Base-by-base conservation (phyloP, 805 yeast genomes). In the Metschnikowia corniflorae region DNA sequence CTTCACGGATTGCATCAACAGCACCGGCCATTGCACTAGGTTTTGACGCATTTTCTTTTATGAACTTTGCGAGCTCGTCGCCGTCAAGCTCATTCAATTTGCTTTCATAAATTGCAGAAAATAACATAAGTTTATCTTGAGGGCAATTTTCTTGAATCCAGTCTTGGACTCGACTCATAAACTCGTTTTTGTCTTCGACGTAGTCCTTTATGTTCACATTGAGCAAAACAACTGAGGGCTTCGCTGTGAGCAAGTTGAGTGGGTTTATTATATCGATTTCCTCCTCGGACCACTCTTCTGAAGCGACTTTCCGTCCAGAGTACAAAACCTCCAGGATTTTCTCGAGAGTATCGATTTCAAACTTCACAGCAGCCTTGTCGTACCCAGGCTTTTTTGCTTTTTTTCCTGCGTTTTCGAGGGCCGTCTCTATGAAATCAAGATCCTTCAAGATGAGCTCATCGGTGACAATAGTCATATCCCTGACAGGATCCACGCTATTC, bases 161-260 rank as follows among this genome's bases (percentile, higher is more conserved):
- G 19, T 68, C 62, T 50, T 70, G 51, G 18, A 87, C 80, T 14
- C 59, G 68, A 2, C 54, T 47, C 31, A 70, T 49, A 56, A 76
- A 75, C 55, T 75, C 75, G 56, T 80, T 78, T 40, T 61, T 53
- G 47, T 73, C 68, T 27, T 66, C 51, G 10, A 75, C 58, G 55
- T 74, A 87, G 55, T 87, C 96, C 31, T 70, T 72, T 47, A 79
- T 81, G 34, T 79, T 80, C 14, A 86, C 80, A 52, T 88, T 88
- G 42, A 86, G 70, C 31, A 88, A 58, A 44, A 81, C 80, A 12
- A 87, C 76, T 2, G 89, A 78, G n/a, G 96, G 96, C 55, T 88
- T 88, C 3, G 95, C 88, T 1, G 96, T 87, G 33, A 88, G 61
- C 33, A 88, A 75, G 50, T 78, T 81, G 67, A 85, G 76, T 24